Conservation (phyloP, 2,329 filamentous ascomycete genomes). For the Nemania bipapillata region DNA sequence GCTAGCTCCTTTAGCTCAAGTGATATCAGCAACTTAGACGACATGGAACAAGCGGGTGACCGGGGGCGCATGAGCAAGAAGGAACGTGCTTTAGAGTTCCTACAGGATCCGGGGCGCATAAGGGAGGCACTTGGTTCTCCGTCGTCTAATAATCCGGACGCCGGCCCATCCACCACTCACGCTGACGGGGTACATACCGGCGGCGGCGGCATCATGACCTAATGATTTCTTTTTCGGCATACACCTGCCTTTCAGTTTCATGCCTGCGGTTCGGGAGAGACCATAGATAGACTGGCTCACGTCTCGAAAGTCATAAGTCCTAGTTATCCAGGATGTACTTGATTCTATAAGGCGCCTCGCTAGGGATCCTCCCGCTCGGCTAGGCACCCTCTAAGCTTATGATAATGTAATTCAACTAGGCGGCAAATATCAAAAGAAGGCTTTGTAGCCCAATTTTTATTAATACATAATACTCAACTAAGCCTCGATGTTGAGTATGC, state of each 20-base stretch:
- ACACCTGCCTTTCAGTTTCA: background rate
- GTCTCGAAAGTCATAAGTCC: background rate
- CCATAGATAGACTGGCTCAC: background rate
- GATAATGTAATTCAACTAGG: conserved; percentile 6
- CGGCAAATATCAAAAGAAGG: too few species aligned
- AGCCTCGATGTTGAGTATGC: too few species aligned
- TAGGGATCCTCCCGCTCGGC: background rate
- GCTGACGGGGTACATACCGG: conserved; percentile 8
- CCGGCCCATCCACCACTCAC: conserved; percentile 21
- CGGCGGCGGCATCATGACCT: background rate
- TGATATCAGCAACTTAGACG: conserved; percentile 63
- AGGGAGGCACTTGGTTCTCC: conserved; percentile 49
- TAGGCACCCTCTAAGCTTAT: background rate
- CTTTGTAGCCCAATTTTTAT: too few species aligned
- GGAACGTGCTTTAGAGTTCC: conserved; percentile 62
- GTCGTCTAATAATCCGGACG: background rate
- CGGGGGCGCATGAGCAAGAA: conserved; percentile 60
- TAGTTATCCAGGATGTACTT: background rate
- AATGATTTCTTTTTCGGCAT: background rate
- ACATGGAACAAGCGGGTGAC: conserved; percentile 57
- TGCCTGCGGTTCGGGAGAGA: background rate
- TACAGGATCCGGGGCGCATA: conserved; percentile 62
- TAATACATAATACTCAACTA: too few species aligned
- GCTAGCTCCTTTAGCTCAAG: conserved; percentile 63
- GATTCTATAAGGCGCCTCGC: background rate